Percentiles rank a stretch among this genome's conserved stretches.
Conservation (phyloP, 2,329 filamentous ascomycete species). For the Akanthomyces uredinophilus region DNA sequence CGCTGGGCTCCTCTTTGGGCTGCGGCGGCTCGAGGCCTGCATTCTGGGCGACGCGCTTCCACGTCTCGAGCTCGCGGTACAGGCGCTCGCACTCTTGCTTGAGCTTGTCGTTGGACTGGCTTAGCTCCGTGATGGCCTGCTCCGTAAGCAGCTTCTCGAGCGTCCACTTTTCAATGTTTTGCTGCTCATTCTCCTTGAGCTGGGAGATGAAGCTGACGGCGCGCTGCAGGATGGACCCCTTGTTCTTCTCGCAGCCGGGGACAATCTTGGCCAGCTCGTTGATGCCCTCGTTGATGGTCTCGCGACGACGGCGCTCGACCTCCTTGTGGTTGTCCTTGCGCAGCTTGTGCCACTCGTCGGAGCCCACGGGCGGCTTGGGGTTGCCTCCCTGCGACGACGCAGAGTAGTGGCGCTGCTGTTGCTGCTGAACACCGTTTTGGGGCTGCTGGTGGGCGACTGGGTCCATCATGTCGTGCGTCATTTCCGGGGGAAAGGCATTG, state of each 20-base stretch:
- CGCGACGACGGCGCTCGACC: slow-evolving; percentile 91
- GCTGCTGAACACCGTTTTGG: slow-evolving; percentile 36
- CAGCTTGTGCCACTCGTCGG: slow-evolving; percentile 96
- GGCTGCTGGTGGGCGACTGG: slow-evolving; percentile 27
- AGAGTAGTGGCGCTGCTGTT: slow-evolving; percentile 27
- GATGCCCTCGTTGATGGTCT: slow-evolving; percentile 98
- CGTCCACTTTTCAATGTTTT: slow-evolving; percentile 93
- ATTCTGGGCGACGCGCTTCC: slow-evolving; percentile 65
- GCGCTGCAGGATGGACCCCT: slow-evolving; percentile 90
- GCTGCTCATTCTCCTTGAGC: slow-evolving; percentile 87
- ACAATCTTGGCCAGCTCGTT: slow-evolving; percentile 98
- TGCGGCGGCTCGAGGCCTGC: slow-evolving; percentile 47
- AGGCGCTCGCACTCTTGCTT: slow-evolving; percentile 74
- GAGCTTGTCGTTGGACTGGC: slow-evolving; percentile 79
- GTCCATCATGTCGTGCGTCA: slow-evolving; percentile 22
- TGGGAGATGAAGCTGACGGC: slow-evolving; percentile 93
- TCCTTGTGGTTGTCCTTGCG: slow-evolving; percentile 98
- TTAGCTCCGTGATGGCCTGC: slow-evolving; percentile 84
- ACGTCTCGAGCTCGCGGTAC: slow-evolving; percentile 72
- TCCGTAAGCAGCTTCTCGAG: slow-evolving; percentile 85
- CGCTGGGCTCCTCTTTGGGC: slow-evolving; percentile 32
- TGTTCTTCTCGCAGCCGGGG: slow-evolving; percentile 97
- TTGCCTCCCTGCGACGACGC: slow-evolving; percentile 36
- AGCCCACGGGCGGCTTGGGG: slow-evolving; percentile 84
- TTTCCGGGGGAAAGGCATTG: slow-evolving; percentile 28